Evolutionary conservation across 371 early-diverging fungal species (phyloP), one percentile per base, ranked within the genome.

Genomic region (Mucor plumbeus): DNA sequence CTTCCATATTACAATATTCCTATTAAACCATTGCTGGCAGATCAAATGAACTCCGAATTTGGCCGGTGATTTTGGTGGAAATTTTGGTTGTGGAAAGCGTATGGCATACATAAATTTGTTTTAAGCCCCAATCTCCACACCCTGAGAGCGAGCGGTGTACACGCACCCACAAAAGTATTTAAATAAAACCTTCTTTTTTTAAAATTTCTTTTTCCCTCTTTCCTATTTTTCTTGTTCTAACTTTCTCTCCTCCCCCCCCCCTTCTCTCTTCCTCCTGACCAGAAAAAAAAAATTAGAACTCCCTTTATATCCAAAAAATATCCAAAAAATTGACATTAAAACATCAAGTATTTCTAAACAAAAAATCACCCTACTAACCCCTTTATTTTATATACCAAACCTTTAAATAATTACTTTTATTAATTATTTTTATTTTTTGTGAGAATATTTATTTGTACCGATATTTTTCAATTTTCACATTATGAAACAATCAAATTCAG

Each of bases 141-240:
- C 50, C 26, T 26, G 26, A 26, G 50, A 11, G 50, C 50, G 50
- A 26, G 26, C 26, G 50, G 50, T 50, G 50, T 50, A 50, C 50
- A 50, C 50, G 50, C 50, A 50, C 19, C 44, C 44, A 26, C 50
- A 26, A 50, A 50, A 21, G 10, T 50, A 50, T 50, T 50, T 50
- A 50, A 50, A 50, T 50, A 50, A 50, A 50, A 50, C 50, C 50
- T 6, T 44, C 44, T 44, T 44, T 50, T 50, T 50, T 26, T 21
- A 50, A 26, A 11, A 17, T 26, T 26, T 5, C 17, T 50, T 50
- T 50, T 50, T 50, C 8, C 21, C 50, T 21, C 21, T 21, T 50
- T 50, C 21, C 50, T 7, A 50, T 21, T 50, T 50, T 50, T 44
- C 21, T 50, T 50, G 4, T 50, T 13, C 10, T 50, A 10, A 4